These are phyloP conservation scores for Eucalyptus rudis DNA, from an alignment of 345 rosid species.

Conservation along the genomic window DNA sequence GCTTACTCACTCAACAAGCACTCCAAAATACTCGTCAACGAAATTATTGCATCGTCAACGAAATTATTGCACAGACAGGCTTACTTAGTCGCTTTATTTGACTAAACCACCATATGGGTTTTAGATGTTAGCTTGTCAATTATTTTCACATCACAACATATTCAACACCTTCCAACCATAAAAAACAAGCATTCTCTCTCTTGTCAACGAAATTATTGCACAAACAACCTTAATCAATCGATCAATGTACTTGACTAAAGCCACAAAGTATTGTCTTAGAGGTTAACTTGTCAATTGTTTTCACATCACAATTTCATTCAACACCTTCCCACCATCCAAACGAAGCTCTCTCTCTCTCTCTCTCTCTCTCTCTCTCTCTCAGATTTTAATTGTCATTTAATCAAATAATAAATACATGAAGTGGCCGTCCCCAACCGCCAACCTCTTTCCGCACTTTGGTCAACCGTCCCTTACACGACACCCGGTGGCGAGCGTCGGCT, in stretches of 20 bases:
- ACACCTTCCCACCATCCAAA: neutral
- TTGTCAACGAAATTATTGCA: neutral
- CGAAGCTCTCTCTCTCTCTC: neutral
- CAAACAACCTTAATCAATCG: neutral
- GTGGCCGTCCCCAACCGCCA: slow-evolving; percentile 13
- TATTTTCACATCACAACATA: neutral
- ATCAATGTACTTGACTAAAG: neutral
- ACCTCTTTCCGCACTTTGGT: slow-evolving; percentile 7
- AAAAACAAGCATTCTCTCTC: neutral
- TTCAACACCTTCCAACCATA: neutral
- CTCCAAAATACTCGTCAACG: neutral
- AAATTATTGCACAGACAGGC: neutral
- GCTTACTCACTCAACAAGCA: neutral
- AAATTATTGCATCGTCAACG: neutral
- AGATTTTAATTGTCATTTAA: neutral
- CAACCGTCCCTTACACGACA: slow-evolving; percentile 39
- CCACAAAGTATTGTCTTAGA: neutral
- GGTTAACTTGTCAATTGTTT: neutral
- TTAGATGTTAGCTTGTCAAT: neutral
- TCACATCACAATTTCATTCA: neutral
- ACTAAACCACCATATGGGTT: neutral
- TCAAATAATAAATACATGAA: neutral
- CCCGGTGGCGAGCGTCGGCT: slow-evolving; percentile 5
- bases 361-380: neutral
- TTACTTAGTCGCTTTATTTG: neutral